A percentile compares a stretch with the other conserved stretches of the same genome.
Evolutionary conservation across 2,329 filamentous ascomycete species (phyloP).

Genomic region (Daldinia eschscholtzii): DNA sequence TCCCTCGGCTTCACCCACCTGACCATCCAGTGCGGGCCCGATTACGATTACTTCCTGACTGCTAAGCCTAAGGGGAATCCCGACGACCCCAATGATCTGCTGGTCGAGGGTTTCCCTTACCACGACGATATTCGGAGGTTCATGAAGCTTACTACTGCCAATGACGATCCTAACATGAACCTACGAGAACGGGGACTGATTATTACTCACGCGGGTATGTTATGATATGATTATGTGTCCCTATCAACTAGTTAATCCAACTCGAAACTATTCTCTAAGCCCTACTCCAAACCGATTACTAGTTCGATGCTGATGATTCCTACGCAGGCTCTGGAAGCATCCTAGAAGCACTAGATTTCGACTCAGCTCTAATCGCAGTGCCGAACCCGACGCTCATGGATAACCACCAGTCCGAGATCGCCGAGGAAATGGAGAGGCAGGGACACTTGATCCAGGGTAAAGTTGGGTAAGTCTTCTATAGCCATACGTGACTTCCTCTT

Average conservation of each 20-base stretch:
- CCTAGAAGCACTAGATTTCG: slow-evolving; percentile 80
- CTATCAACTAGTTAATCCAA: not conserved
- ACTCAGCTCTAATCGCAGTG: slow-evolving; percentile 86
- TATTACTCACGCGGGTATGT: slow-evolving; percentile 88
- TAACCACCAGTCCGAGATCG: slow-evolving; percentile 92
- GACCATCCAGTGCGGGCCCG: slow-evolving; percentile 83
- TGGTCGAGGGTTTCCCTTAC: slow-evolving; percentile 75
- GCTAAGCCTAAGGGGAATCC: slow-evolving; percentile 44
- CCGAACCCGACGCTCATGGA: slow-evolving; percentile 85
- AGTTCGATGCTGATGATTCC: slow-evolving; percentile 14
- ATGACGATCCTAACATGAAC: slow-evolving; percentile 50
- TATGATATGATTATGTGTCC: not conserved
- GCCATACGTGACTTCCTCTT: not conserved
- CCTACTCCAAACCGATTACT: not conserved
- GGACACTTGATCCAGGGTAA: slow-evolving; percentile 82
- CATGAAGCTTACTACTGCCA: slow-evolving; percentile 66
- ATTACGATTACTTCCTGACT: slow-evolving; percentile 68
- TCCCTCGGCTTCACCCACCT: slow-evolving; percentile 76
- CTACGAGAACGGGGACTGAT: slow-evolving; percentile 75
- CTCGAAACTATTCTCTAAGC: not conserved
- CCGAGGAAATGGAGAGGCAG: slow-evolving; percentile 77
- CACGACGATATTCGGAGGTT: slow-evolving; percentile 70
- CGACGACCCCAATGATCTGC: slow-evolving; percentile 55
- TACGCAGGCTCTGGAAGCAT: slow-evolving; percentile 87
- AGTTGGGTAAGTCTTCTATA: slow-evolving; percentile 67